phyloP scores from a whole-genome alignment of 208 protist genomes.

The Herpetomonas muscarum region DNA sequence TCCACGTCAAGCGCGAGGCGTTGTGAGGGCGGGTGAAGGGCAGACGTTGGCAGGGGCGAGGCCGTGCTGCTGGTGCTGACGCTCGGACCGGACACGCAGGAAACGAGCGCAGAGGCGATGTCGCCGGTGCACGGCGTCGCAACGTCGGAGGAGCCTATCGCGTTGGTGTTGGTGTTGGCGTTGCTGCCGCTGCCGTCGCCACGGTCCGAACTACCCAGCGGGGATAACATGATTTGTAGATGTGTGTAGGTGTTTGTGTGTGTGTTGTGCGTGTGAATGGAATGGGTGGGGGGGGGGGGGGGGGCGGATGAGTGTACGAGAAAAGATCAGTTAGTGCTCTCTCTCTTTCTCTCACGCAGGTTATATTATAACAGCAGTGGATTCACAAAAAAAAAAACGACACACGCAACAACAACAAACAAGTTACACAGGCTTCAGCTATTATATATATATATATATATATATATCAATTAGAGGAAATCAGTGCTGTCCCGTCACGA shows the following conservation, averaged over 20 bases:
- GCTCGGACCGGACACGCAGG: too few relatives aligned
- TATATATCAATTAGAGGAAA: slow-evolving; percentile 2
- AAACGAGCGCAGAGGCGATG: too few relatives aligned
- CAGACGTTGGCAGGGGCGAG: too few relatives aligned
- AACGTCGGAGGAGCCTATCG: too few relatives aligned
- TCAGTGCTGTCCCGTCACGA: background rate
- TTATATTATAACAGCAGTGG: background rate
- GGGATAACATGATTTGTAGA: background rate
- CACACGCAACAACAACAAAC: background rate
- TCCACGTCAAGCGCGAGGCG: too few relatives aligned
- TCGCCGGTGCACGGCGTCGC: too few relatives aligned
- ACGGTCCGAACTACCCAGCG: background rate
- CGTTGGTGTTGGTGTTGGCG: background rate
- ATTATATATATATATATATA: slow-evolving; percentile 11
- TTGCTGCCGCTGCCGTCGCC: background rate
- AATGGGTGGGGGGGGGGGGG: background rate
- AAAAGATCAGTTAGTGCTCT: background rate
- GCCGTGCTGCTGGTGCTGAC: too few relatives aligned
- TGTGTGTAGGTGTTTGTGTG: background rate
- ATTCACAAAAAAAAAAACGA: slow-evolving; percentile 6
- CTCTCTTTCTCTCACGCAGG: background rate
- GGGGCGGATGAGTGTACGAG: background rate
- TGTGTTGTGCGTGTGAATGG: background rate
- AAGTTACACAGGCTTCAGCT: background rate
- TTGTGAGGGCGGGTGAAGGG: too few relatives aligned